Evolutionary conservation across 2,329 filamentous ascomycete genomes (phyloP), one percentile per base, ranked within the genome.

Genomic region (Xenosphaeropsis pyriputrescens): DNA sequence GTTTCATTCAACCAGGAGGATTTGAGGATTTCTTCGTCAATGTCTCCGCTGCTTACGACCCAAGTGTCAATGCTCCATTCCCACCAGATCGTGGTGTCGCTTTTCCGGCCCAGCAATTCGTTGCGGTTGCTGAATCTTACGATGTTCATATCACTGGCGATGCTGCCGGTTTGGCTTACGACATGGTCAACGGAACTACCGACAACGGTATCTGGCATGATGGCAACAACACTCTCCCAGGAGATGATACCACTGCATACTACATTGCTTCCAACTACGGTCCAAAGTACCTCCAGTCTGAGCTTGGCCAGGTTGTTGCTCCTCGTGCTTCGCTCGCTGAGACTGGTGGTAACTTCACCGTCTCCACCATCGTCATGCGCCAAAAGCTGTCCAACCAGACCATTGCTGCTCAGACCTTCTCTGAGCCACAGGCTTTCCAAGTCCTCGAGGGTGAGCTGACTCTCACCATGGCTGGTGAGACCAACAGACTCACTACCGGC

Each of bases 191-290:
- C 37, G 63, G 62, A 36, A 54, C 52, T 13, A 60, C 59, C 1
- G 42, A 48, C 6, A 45, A 43, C 31, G 47, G 43, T 8, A 49
- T 45, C 15, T 66, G 62, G 61, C 59, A 65, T 45, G 51, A 51
- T 2, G 58, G 55, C 0, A 26, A 49, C 16, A 62, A 62, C 34
- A 29, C 46, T 5, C 51, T 63, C 7, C 54, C 53, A 5, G 18
- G 32, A 1, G 44, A 56, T 39, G 42, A 49, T 1, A 42, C 42
- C 1, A 54, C 55, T 11, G 60, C 62, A 2, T 62, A 60, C 44
- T 65, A 60, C 42, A 42, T 65, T 29, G 64, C 63, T 22, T 65
- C 63, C 42, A 56, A 60, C 43, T 62, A 60, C 40, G 63, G 64
- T 0, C 61, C 62, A 8, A 65, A 63, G 44, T 64, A 60, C 40